Base-by-base conservation (phyloP, 2,329 filamentous ascomycete species). In the Trichoderma afroharzianum region DNA sequence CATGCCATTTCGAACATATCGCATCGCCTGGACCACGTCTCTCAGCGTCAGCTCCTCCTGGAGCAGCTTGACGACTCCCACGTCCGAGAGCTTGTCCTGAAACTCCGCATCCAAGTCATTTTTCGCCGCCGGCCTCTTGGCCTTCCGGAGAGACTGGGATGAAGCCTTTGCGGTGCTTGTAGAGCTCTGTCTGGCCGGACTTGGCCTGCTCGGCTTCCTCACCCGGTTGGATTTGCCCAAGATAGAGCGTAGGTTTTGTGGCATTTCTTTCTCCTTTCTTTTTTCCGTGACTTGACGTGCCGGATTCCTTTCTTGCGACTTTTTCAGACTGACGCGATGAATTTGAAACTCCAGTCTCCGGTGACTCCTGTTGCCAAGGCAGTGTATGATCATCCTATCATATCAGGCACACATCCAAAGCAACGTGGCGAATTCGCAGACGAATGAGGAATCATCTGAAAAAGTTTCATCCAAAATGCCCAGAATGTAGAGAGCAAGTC, bases 21-120 rank as follows among this genome's bases (percentile, higher is more conserved):
- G 83, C 77, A 93, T 88, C 26, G 90, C 89, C 77, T 92, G 90
- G 0, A 88, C 84, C 1, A 91, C 86, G 78, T 91, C 88, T 64
- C 87, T 84, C 6, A 92, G 85, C 32, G 83, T 85, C 15, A 89
- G 81, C 74, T 90, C 86, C 36, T 84, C 81, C 14, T 85, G 85
- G 0, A 93, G 81, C 3, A 86, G 83, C 36, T 83, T 82, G 18
- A 88, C 83, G 11, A 89, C 81, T 12, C 91, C 91, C 15, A 83
- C 79, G 75, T 93, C 90, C 58, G 90, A 86, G 18, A 93, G 85
- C 61, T 83, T 85, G 64, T 82, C 78, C n/a, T 78, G 75, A 58
- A 83, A 83, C n/a, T 79, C 73, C 8, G 77, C 76, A 3, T 75
- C 76, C 26, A 77, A 74, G 21, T 77, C 74, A 12, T 78, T 73